Conservation (phyloP, 2,329 filamentous ascomycete species). For the Aspergillus pseudoglaucus region DNA sequence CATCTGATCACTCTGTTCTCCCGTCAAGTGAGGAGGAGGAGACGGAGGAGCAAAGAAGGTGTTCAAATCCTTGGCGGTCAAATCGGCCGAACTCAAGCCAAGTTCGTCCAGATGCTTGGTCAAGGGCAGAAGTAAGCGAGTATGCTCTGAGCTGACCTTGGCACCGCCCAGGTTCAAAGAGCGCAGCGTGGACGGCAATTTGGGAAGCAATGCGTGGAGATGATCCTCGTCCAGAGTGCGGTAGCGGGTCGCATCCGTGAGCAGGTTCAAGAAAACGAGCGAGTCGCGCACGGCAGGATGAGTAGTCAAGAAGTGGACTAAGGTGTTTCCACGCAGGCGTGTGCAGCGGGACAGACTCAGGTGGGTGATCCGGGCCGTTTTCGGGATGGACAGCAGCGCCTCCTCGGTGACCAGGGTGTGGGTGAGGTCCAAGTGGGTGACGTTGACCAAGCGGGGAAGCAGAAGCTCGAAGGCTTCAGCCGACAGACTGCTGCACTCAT, state of each 20-base stretch:
- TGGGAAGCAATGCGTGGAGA: constrained; percentile 57
- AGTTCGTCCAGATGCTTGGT: constrained; percentile 71
- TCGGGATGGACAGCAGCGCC: constrained; percentile 63
- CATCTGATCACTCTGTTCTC: constrained; percentile 7
- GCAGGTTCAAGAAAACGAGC: constrained; percentile 66
- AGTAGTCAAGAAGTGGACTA: constrained; percentile 64
- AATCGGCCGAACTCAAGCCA: constrained; percentile 59
- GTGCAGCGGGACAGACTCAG: constrained; percentile 72
- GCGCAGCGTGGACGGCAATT: constrained; percentile 60
- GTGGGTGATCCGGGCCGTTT: constrained; percentile 67
- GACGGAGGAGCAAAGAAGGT: constrained; percentile 49
- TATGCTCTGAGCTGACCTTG: constrained; percentile 59
- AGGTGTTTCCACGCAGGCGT: constrained; percentile 57
- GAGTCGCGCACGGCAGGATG: constrained; percentile 62
- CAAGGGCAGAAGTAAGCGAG: constrained; percentile 57
- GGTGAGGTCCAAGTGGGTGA: constrained; percentile 75
- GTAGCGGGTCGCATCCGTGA: constrained; percentile 65
- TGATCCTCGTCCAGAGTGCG: constrained; percentile 63
- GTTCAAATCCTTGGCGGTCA: constrained; percentile 61
- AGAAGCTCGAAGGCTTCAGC: constrained; percentile 61
- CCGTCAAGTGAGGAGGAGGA: constrained; percentile 20
- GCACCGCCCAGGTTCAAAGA: constrained; percentile 72
- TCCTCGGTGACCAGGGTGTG: constrained; percentile 69
- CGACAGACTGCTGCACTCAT: constrained; percentile 69
- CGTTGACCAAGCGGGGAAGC: constrained; percentile 60